Evolutionary conservation across 139 green algal genomes (phyloP), one percentile per base, ranked within the genome.

Genomic region (Chlamydomonas applanata): DNA sequence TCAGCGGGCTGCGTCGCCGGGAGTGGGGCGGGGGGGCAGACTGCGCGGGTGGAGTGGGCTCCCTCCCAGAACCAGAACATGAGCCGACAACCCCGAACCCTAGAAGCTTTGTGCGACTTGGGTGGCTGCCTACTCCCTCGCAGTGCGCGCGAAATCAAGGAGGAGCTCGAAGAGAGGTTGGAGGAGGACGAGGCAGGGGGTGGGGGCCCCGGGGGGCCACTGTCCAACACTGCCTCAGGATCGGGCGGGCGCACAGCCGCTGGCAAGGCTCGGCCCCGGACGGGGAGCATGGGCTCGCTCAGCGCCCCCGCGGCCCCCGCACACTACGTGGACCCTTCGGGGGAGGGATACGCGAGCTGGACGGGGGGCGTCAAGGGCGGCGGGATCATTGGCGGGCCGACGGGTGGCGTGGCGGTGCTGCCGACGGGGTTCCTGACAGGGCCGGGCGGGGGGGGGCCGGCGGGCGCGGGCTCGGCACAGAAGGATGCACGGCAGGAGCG

Each of bases 81-180:
- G n/a, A n/a, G n/a, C n/a, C n/a, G n/a, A n/a, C n/a, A n/a, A n/a
- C n/a, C n/a, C n/a, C n/a, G n/a, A n/a, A n/a, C n/a, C n/a, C n/a
- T n/a, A n/a, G n/a, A n/a, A n/a, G n/a, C n/a, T n/a, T n/a, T n/a
- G n/a, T n/a, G n/a, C n/a, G n/a, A n/a, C n/a, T n/a, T n/a, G n/a
- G 40, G 40, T 11, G 40, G 40, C 40, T 62, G 53, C 9, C 60
- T 5, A 4, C 20, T 68, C 17, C 4, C 19, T n/a, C n/a, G 60
- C 29, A 75, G 77, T 1, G 77, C 77, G 0, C 77, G 77, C 29
- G 77, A 83, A 56, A 79, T 83, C 44, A 78, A 79, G 65, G 77
- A 83, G 77, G 77, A 82, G 77, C 56, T 83, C 32, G 77, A 83
- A 34, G 77, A 79, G 45, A 65, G 70, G 13, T 44, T 74, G 40